These are phyloP conservation scores for Flaveria ramosissima DNA, from an alignment of 129 eudicot species.

Conservation along the genomic window DNA sequence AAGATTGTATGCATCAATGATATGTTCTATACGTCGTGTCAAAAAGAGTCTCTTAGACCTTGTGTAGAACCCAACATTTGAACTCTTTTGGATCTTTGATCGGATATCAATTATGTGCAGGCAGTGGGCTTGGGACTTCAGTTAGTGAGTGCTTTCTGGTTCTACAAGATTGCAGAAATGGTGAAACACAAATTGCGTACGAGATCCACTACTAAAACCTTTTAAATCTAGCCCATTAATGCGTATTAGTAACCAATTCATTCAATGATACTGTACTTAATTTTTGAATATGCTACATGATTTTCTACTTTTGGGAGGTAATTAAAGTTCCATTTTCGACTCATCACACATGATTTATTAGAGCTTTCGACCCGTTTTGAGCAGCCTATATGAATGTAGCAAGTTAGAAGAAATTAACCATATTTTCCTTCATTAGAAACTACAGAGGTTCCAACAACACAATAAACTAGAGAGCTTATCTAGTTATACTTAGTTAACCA, in stretches of 20 bases:
- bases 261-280: not conserved
- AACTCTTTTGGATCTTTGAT: not conserved
- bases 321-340: not conserved
- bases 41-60: no score
- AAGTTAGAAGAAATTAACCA: conserved; percentile 15
- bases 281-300: conserved; percentile 3
- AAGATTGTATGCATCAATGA: conserved; percentile 6
- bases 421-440: conserved; percentile 14
- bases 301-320: not conserved
- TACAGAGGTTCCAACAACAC: conserved; percentile 18
- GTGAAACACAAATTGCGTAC: conserved; percentile 56
- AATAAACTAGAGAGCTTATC: conserved; percentile 10
- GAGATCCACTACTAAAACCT: conserved; percentile 39
- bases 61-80: no score
- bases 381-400: conserved; percentile 13
- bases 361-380: not conserved
- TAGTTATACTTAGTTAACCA: conserved; percentile 40
- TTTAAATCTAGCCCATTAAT: conserved; percentile 13
- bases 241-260: not conserved
- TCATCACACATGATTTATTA: not conserved
- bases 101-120: conserved; percentile 35
- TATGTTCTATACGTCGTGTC: not conserved
- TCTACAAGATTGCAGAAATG: conserved; percentile 82
- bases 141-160: conserved; percentile 89
- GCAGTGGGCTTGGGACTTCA: conserved; percentile 87